A percentile compares a stretch with the other conserved stretches of the same genome.
Conservation (phyloP, 2,329 filamentous ascomycete genomes). For the Pseudopithomyces maydicus region DNA sequence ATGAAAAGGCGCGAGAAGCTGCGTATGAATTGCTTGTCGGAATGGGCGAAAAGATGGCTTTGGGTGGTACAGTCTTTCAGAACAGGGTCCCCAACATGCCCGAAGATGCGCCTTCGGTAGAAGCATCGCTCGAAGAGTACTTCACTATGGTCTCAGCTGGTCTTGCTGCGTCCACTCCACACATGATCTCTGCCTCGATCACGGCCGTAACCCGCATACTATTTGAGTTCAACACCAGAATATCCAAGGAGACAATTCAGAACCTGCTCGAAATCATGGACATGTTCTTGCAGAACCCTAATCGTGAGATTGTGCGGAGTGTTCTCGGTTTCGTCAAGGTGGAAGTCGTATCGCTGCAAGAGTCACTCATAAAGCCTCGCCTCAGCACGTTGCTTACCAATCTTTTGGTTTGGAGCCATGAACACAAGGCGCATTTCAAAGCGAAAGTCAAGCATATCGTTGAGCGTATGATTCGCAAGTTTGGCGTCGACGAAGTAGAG, state of each 20-base stretch:
- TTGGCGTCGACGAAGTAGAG: slow-evolving; percentile 82
- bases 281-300: slow-evolving; percentile 93
- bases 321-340: slow-evolving; percentile 97
- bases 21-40: slow-evolving; percentile 90
- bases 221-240: slow-evolving; percentile 80
- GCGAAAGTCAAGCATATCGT: slow-evolving; percentile 98
- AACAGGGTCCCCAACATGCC: slow-evolving; percentile 88
- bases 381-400: slow-evolving; percentile 82
- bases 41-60: slow-evolving; percentile 82
- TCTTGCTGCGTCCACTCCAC: slow-evolving; percentile 87
- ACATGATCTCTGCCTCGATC: slow-evolving; percentile 98
- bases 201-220: slow-evolving; percentile 92
- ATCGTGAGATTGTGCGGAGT: slow-evolving; percentile 93
- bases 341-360: slow-evolving; percentile 83
- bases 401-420: slow-evolving; percentile 93
- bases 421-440: slow-evolving; percentile 97
- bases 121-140: slow-evolving; percentile 89
- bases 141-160: slow-evolving; percentile 98
- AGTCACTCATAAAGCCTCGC: slow-evolving; percentile 76
- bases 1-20: slow-evolving; percentile 87
- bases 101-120: slow-evolving; percentile 73
- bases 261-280: slow-evolving; percentile 95
- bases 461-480: slow-evolving; percentile 89
- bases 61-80: slow-evolving; percentile 79
- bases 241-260: slow-evolving; percentile 72